Evolutionary conservation across 1,284 basidiomycete species (phyloP), one percentile per base, ranked within the genome.

Genomic region (Peniophora sp.): DNA sequence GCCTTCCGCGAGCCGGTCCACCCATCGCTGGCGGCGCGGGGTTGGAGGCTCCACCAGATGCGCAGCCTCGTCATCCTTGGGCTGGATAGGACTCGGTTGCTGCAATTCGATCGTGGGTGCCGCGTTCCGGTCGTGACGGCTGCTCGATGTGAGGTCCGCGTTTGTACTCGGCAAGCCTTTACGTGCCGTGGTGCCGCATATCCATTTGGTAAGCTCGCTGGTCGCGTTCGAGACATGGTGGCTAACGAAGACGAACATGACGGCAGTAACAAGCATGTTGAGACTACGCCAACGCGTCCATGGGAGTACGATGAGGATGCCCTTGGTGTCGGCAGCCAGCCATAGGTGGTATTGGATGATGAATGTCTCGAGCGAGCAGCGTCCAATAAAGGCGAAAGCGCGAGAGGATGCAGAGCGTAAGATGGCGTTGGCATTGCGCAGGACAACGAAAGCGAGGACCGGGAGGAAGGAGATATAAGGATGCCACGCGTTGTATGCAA

Each of bases 281-380:
- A 88, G 47, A 5, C 81, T 75, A 43, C 91, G 75, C 76, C 83
- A 88, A 39, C 67, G 68, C 3, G 81, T 84, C 18, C 86, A 84
- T 0, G 90, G 90, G 43, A 94, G 69, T 47, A 94, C 77, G 49
- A 92, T 68, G 35, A 95, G 74, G 55, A 94, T 75, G 17, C 88
- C 89, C 63, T 90, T 90, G 17, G 88, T 92, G 62, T 95, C 92
- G 3, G 79, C 88, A 0, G 88, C 91, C 36, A 95, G 75, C 88
- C 91, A 94, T 48, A 92, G 73, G 65, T 95, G 92, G 68, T 86
- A 94, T 64, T 95, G 90, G 56, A 93, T 80, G 61, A 94, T 87
- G 64, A 92, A 93, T 0, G 88, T 86, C 66, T 93, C 90, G 44
- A 93, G 74, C 3, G 87, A 90, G 65, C 87, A 90, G 61, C 75